phyloP scores from a whole-genome alignment of 495 filamentous ascomycete genomes.

The Hyaloscypha finlandica region DNA sequence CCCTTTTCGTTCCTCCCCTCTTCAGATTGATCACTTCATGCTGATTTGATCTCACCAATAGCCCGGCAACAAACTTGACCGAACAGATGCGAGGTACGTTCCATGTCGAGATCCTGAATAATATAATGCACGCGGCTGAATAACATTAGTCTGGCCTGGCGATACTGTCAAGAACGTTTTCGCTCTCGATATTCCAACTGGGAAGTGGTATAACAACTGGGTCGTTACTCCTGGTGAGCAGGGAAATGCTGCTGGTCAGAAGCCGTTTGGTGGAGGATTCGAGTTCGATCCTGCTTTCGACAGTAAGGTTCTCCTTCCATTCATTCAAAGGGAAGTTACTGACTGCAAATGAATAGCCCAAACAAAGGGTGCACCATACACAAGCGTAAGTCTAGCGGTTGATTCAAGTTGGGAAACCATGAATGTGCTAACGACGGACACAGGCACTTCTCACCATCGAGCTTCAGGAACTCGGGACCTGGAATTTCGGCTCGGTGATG shows the following conservation, averaged over 20 bases:
- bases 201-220: slow-evolving; percentile 16
- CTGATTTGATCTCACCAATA: not conserved
- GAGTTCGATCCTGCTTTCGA: slow-evolving; percentile 13
- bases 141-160: slow-evolving; percentile 8
- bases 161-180: slow-evolving; percentile 3
- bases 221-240: not conserved
- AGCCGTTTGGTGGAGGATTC: slow-evolving; percentile 11
- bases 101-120: not conserved
- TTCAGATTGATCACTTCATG: not conserved
- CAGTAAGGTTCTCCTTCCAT: not conserved
- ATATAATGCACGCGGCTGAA: not conserved
- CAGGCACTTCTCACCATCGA: slow-evolving; percentile 15
- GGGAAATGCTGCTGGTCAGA: not conserved
- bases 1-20: not conserved
- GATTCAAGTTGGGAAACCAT: not conserved
- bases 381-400: not conserved
- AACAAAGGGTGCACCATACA: slow-evolving; percentile 4
- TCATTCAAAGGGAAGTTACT: not conserved
- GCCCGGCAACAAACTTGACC: not conserved
- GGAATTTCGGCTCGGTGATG: slow-evolving; percentile 16
- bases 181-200: not conserved
- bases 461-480: slow-evolving; percentile 12
- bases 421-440: not conserved
- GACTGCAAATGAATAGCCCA: not conserved
- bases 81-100: not conserved